phyloP scores from a whole-genome alignment of 768 basidiomycete species.

The Scleroderma bovista region DNA sequence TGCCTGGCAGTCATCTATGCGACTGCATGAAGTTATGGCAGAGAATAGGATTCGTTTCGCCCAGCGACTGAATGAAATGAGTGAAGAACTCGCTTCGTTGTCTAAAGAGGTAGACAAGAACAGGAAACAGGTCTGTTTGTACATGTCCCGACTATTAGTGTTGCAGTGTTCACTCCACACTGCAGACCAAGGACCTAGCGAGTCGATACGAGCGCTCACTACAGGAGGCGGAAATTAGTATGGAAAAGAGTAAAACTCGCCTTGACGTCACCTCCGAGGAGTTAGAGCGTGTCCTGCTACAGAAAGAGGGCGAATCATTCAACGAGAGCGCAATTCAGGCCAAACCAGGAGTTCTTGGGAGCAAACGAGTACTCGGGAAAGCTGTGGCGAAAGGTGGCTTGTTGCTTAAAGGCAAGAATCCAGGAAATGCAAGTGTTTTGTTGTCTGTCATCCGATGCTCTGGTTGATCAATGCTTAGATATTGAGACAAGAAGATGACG shows the following conservation, averaged over 20 bases:
- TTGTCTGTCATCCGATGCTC: conserved; percentile 5
- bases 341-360: conserved; percentile 52
- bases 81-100: conserved; percentile 82
- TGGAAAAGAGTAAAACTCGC: conserved; percentile 85
- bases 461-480: conserved; percentile 42
- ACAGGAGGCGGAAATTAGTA: conserved; percentile 78
- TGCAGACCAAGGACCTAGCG: conserved; percentile 89
- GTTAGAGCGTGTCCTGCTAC: conserved; percentile 82
- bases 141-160: neutral
- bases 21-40: conserved; percentile 84
- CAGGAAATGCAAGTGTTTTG: conserved; percentile 59
- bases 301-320: conserved; percentile 92
- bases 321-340: conserved; percentile 74
- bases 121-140: conserved; percentile 65
- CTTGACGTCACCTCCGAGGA: conserved; percentile 91
- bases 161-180: conserved; percentile 4
- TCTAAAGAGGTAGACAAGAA: conserved; percentile 93
- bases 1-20: conserved; percentile 86
- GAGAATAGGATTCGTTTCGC: conserved; percentile 86
- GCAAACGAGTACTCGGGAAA: conserved; percentile 84
- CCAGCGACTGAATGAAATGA: conserved; percentile 89
- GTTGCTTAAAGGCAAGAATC: conserved; percentile 88
- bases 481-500: conserved; percentile 92
- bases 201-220: conserved; percentile 82
- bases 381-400: conserved; percentile 89